Evolutionary conservation across 1,284 basidiomycete species (phyloP).

Genomic region (Jaminaea rosea): DNA sequence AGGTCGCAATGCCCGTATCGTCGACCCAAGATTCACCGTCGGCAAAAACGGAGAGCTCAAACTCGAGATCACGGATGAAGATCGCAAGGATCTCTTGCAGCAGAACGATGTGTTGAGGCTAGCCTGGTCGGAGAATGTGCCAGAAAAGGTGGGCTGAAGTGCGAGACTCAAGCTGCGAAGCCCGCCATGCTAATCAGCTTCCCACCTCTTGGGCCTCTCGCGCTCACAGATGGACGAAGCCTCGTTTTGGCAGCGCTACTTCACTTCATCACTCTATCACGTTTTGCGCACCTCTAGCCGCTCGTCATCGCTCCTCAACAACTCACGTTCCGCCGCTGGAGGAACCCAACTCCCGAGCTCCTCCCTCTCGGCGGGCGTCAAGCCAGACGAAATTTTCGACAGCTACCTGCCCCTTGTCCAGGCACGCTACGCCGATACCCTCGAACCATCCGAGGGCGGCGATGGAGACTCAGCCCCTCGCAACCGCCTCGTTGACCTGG

Average conservation of each 20-base stretch:
- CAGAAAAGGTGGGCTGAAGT: constrained; percentile 57
- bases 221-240: constrained; percentile 64
- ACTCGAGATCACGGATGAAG: constrained; percentile 82
- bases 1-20: constrained; percentile 38
- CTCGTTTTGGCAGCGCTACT: constrained; percentile 94
- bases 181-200: neutral
- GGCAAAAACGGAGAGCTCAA: constrained; percentile 54
- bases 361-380: constrained; percentile 54
- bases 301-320: constrained; percentile 67
- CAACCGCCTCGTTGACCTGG: constrained; percentile 73
- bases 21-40: constrained; percentile 39
- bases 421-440: constrained; percentile 4
- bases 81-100: constrained; percentile 91
- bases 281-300: constrained; percentile 85
- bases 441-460: constrained; percentile 63
- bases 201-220: constrained; percentile 5
- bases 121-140: constrained; percentile 87
- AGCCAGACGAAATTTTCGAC: constrained; percentile 89
- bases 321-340: neutral
- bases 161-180: neutral
- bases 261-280: constrained; percentile 88
- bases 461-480: constrained; percentile 56
- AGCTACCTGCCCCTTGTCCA: constrained; percentile 58
- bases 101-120: constrained; percentile 90
- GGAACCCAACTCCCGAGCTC: too few species aligned